Percentiles rank a stretch among this genome's conserved stretches.
phyloP scores from a whole-genome alignment of 2,329 filamentous ascomycete genomes.

The Coniochaeta prunicola region DNA sequence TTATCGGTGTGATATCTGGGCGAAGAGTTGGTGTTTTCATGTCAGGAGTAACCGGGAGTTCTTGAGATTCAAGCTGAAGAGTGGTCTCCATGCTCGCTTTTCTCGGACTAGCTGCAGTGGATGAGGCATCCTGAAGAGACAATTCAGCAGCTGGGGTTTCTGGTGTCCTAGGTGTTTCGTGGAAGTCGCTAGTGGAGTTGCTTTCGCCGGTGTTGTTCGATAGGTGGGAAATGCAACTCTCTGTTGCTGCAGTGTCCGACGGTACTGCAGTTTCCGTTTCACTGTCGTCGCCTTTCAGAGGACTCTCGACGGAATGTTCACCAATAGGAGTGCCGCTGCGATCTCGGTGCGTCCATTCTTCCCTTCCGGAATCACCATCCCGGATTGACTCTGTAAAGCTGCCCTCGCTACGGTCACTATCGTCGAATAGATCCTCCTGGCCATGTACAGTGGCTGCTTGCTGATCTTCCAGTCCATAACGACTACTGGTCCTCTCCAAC shows the following conservation, averaged over 20 bases:
- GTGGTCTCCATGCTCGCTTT: background rate
- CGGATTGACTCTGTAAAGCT: background rate
- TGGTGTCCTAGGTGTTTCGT: background rate
- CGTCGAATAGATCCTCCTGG: constrained; percentile 25
- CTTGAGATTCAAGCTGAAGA: background rate
- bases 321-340: background rate
- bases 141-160: background rate
- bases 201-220: background rate
- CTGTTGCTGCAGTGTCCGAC: background rate
- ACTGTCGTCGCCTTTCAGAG: background rate
- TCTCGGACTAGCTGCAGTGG: background rate
- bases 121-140: background rate
- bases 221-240: background rate
- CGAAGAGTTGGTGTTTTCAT: background rate
- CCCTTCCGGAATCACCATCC: background rate
- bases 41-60: background rate
- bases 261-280: background rate
- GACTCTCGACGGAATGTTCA: background rate
- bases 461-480: constrained; percentile 14
- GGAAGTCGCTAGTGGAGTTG: background rate
- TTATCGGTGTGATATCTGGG: background rate
- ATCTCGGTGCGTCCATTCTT: constrained; percentile 3
- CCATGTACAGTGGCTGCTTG: constrained; percentile 25
- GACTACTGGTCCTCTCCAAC: background rate
- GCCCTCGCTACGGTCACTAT: constrained; percentile 9